These are phyloP conservation scores for Coemansia sp. DNA, from an alignment of 192 early-diverging fungal genomes.

Conservation along the genomic window DNA sequence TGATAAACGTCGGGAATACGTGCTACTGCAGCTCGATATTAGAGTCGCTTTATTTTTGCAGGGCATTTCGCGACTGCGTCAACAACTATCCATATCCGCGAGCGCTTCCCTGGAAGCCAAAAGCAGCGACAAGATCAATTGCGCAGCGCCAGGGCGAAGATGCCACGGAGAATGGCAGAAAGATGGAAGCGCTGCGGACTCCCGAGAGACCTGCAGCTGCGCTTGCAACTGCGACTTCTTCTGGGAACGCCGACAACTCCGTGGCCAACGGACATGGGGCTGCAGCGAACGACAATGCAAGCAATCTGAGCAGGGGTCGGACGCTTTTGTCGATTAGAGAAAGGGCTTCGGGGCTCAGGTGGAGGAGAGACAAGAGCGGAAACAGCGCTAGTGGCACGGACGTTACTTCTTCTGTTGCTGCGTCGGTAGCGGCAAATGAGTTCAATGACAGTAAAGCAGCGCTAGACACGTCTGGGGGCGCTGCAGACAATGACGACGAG, in stretches of 20 bases:
- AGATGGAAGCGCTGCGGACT: neutral
- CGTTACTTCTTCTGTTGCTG: neutral
- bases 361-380: conserved; percentile 34
- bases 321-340: conserved; percentile 30
- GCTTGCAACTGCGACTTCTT: conserved; percentile 1
- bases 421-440: conserved; percentile 1
- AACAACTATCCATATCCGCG: conserved; percentile 67
- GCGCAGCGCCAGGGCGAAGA: conserved; percentile 5
- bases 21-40: conserved; percentile 95
- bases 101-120: conserved; percentile 12
- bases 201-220: conserved; percentile 4
- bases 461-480: neutral
- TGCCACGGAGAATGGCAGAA: neutral
- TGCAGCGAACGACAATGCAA: conserved; percentile 10
- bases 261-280: neutral
- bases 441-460: neutral
- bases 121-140: neutral
- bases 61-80: conserved; percentile 91
- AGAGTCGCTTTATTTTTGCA: conserved; percentile 93
- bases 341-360: conserved; percentile 34
- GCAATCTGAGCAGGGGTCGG: conserved; percentile 11
- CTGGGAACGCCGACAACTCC: neutral
- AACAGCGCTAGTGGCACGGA: conserved; percentile 17
- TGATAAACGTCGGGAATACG: conserved; percentile 77
- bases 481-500: neutral